Percentiles rank a stretch among this genome's conserved stretches.
phyloP scores from a whole-genome alignment of 2,329 filamentous ascomycete species.

The Fonsecaea erecta region DNA sequence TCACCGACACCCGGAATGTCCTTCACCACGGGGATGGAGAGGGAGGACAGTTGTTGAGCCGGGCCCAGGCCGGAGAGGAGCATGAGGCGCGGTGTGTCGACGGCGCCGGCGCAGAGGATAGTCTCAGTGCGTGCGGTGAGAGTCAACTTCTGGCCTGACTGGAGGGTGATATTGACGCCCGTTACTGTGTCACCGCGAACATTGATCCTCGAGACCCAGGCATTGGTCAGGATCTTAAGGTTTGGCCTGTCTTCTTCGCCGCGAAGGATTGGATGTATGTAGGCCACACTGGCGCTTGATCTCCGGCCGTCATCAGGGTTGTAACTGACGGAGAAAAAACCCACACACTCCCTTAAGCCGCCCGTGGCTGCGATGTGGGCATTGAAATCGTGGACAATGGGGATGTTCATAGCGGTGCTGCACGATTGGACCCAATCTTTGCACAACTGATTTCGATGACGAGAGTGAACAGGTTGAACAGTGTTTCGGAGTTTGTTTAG shows the following conservation, averaged over 20 bases:
- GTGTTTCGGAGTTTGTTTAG: constrained; percentile 86
- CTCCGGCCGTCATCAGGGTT: constrained; percentile 85
- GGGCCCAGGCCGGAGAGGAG: constrained; percentile 60
- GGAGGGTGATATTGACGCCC: constrained; percentile 72
- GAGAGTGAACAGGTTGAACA: constrained; percentile 83
- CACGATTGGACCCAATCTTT: constrained; percentile 86
- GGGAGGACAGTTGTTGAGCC: constrained; percentile 55
- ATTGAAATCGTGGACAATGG: constrained; percentile 85
- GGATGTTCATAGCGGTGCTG: constrained; percentile 77
- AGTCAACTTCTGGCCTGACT: constrained; percentile 61
- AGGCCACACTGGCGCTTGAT: constrained; percentile 85
- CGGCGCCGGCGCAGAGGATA: constrained; percentile 76
- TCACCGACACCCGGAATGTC: constrained; percentile 67
- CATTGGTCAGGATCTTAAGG: constrained; percentile 82
- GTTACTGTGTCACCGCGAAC: constrained; percentile 68
- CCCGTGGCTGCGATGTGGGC: constrained; percentile 76
- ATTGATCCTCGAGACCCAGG: constrained; percentile 83
- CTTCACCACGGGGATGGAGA: constrained; percentile 63
- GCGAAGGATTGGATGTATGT: constrained; percentile 87
- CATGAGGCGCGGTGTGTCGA: constrained; percentile 76
- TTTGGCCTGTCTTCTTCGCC: constrained; percentile 83
- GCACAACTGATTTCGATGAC: constrained; percentile 88
- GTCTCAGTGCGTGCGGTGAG: constrained; percentile 72
- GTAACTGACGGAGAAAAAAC: constrained; percentile 90
- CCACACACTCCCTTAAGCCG: constrained; percentile 73